Evolutionary conservation across 2,329 filamentous ascomycete species (phyloP).

Genomic region (Colletotrichum sp.): DNA sequence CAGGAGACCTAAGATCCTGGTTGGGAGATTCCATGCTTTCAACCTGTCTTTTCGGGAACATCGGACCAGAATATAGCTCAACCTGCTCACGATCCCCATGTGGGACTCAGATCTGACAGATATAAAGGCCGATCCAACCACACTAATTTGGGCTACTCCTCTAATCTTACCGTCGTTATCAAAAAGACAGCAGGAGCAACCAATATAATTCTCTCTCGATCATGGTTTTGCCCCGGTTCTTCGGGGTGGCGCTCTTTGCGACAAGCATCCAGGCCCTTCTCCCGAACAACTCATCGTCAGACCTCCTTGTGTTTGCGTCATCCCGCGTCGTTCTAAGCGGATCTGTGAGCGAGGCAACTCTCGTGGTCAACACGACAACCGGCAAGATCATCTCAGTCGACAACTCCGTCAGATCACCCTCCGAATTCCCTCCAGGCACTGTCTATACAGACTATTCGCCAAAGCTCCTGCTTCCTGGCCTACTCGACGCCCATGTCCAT

Average conservation of each 20-base stretch:
- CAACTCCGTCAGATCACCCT: conserved; percentile 72
- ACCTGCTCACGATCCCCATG: not conserved
- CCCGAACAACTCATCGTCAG: not conserved
- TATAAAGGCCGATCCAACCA: not conserved
- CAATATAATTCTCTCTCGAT: not conserved
- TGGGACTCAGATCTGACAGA: not conserved
- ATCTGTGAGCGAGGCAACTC: conserved; percentile 62
- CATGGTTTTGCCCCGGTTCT: not conserved
- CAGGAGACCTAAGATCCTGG: not conserved
- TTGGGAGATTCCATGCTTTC: not conserved
- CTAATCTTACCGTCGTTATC: not conserved
- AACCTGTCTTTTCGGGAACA: not conserved
- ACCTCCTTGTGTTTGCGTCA: not conserved
- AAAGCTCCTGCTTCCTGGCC: conserved; percentile 82
- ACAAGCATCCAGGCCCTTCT: not conserved
- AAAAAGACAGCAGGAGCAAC: not conserved
- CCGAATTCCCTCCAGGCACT: conserved; percentile 73
- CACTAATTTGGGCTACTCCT: not conserved
- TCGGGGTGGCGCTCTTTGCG: not conserved
- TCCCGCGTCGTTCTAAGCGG: not conserved
- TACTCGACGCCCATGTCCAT: conserved; percentile 97
- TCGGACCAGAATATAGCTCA: not conserved
- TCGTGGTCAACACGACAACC: conserved; percentile 76
- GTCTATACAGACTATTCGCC: conserved; percentile 86
- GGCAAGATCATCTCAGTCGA: conserved; percentile 85